Conservation (phyloP, 1,284 basidiomycete genomes). For the Ceratobasidium sp. region DNA sequence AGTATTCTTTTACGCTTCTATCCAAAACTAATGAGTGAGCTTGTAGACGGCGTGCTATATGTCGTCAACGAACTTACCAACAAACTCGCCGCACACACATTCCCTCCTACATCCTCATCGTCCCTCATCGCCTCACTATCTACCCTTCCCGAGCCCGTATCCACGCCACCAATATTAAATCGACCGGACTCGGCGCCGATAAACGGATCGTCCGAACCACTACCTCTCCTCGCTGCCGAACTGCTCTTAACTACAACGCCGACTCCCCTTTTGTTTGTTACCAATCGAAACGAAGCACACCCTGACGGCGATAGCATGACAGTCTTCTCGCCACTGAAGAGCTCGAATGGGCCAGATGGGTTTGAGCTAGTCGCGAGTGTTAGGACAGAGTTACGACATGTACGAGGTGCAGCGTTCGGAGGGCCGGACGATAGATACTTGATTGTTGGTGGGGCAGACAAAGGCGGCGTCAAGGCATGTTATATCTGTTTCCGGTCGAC, state of each 20-base stretch:
- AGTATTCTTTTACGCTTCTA: constrained; percentile 2
- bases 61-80: constrained; percentile 75
- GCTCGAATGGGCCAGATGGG: constrained; percentile 48
- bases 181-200: constrained; percentile 60
- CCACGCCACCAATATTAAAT: not conserved
- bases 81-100: constrained; percentile 67
- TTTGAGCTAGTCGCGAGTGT: constrained; percentile 53
- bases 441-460: constrained; percentile 55
- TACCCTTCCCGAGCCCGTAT: constrained; percentile 36
- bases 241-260: constrained; percentile 22
- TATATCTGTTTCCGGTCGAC: not conserved
- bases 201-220: constrained; percentile 70
- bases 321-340: constrained; percentile 64
- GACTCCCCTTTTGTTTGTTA: constrained; percentile 68
- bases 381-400: constrained; percentile 56
- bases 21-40: no score
- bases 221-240: constrained; percentile 61
- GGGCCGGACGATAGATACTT: constrained; percentile 55
- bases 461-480: constrained; percentile 57
- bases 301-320: constrained; percentile 73
- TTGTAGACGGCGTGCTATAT: constrained; percentile 62
- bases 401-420: constrained; percentile 56
- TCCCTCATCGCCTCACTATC: constrained; percentile 45
- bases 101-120: constrained; percentile 55
- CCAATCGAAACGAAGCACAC: constrained; percentile 74